These are phyloP conservation scores for Cavenderia fasciculata DNA, from an alignment of 78 protist genomes.

Conservation along the genomic window DNA sequence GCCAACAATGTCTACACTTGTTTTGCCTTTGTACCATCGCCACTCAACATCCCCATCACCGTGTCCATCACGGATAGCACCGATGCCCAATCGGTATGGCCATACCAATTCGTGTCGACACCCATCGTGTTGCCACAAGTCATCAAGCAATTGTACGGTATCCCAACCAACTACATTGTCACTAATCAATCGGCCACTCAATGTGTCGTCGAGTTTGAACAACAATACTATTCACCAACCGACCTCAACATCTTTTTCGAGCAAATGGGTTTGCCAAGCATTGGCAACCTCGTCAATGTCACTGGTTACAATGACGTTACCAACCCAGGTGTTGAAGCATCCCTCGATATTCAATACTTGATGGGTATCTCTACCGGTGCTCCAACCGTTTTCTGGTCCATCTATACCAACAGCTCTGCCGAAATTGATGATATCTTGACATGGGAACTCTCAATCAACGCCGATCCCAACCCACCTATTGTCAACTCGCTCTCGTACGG, in stretches of 20 bases:
- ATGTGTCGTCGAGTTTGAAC: conserved; percentile 76
- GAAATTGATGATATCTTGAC: conserved; percentile 57
- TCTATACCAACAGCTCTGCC: conserved; percentile 30
- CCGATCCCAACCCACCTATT: conserved; percentile 41
- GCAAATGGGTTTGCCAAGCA: conserved; percentile 30
- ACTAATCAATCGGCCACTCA: conserved; percentile 52
- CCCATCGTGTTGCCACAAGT: conserved; percentile 57
- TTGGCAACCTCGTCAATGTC: conserved; percentile 10
- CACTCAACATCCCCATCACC: background rate
- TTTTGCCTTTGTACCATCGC: background rate
- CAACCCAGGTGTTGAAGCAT: conserved; percentile 79
- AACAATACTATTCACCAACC: conserved; percentile 48
- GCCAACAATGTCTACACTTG: background rate
- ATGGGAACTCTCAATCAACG: conserved; percentile 30
- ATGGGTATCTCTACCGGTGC: conserved; percentile 71
- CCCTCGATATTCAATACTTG: conserved; percentile 76
- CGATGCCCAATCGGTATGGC: background rate
- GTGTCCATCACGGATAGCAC: background rate
- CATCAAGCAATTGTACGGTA: conserved; percentile 40
- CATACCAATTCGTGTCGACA: conserved; percentile 10
- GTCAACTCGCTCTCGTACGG: conserved; percentile 76
- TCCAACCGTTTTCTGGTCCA: conserved; percentile 76
- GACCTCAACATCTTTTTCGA: conserved; percentile 56
- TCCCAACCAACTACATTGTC: conserved; percentile 48
- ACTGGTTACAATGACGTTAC: conserved; percentile 69